Base-by-base conservation (phyloP, 1,139 yeast genomes). In the Scheffersomyces segobiensis region DNA sequence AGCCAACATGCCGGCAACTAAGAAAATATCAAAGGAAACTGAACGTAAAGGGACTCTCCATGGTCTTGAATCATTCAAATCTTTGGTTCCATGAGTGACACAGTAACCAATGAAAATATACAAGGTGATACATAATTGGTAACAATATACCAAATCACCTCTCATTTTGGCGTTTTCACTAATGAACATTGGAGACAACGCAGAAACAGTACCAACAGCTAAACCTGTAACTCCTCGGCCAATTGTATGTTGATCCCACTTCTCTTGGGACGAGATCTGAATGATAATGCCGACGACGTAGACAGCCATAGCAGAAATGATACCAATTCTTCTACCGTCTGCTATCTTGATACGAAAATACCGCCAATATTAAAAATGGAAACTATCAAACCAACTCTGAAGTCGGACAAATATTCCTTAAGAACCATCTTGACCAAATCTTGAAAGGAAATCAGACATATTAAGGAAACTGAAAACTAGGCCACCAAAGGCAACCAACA, bases 41-140 rank as follows among this genome's bases (percentile, higher is more conserved):
- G 69, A 61, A 22, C 70, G 71, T 59, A 70, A 62, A 12, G 67
- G 66, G 24, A 65, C 59, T 60, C 67, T 63, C 67, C 67, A 65
- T 51, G 59, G 63, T 57, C 67, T 61, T 2, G 63, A 59, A 51
- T 63, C 67, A 18, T 21, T 42, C 21, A 57, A 53, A 39, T 60
- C 60, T 57, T 67, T 66, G 50, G 71, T 65, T 47, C 69, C 71
- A 56, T 65, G 67, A 59, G 66, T 69, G 49, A 66, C 59, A 53
- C 66, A 63, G 56, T 70, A 68, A 46, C 91, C 86, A 65, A 91
- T 73, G 69, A 18, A 92, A 78, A 61, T 73, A 68, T 72, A 72
- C 53, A 69, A 60, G 54, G 73, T 70, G 53, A 70, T 67, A 60
- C 58, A 62, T 62, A 70, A 65, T 56, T 70, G 73, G 68, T 62